phyloP scores from a whole-genome alignment of 176 grass and related monocot genomes.

The Phoenix roebelenii region DNA sequence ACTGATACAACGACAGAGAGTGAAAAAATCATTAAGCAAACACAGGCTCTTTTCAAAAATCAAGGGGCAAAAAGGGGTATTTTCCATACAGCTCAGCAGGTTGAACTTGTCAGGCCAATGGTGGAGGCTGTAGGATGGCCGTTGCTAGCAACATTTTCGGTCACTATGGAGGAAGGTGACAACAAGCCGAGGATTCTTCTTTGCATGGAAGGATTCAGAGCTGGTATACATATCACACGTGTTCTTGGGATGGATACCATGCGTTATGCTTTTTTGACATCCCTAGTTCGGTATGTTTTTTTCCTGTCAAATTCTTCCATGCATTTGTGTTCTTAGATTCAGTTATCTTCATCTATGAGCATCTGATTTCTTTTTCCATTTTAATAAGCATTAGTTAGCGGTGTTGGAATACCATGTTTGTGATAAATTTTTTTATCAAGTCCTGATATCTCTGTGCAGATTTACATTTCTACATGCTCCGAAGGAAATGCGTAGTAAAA shows the following conservation, averaged over 20 bases:
- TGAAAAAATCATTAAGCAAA: conserved; percentile 82
- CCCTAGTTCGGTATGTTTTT: conserved; percentile 65
- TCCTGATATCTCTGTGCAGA: conserved; percentile 33
- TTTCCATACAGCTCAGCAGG: conserved; percentile 81
- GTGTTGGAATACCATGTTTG: not conserved
- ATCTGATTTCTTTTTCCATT: not conserved
- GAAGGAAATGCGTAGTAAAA: conserved; percentile 98
- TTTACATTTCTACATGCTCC: conserved; percentile 97
- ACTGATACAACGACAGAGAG: conserved; percentile 90
- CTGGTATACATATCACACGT: conserved; percentile 94
- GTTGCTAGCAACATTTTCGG: conserved; percentile 95
- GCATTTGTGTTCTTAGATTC: no score
- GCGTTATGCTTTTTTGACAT: conserved; percentile 98
- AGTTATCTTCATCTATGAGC: no score
- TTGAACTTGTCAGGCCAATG: conserved; percentile 97
- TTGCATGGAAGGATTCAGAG: conserved; percentile 98
- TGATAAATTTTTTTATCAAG: not conserved
- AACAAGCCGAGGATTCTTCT: conserved; percentile 85
- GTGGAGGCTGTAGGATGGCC: conserved; percentile 99
- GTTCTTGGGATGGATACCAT: conserved; percentile 99
- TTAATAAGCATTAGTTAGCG: no score
- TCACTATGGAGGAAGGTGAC: conserved; percentile 99
- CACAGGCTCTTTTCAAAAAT: conserved; percentile 78
- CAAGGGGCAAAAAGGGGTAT: conserved; percentile 79
- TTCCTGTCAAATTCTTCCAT: no score